Evolutionary conservation across 805 yeast genomes (phyloP).

Genomic region (Saturnispora gosingensis): DNA sequence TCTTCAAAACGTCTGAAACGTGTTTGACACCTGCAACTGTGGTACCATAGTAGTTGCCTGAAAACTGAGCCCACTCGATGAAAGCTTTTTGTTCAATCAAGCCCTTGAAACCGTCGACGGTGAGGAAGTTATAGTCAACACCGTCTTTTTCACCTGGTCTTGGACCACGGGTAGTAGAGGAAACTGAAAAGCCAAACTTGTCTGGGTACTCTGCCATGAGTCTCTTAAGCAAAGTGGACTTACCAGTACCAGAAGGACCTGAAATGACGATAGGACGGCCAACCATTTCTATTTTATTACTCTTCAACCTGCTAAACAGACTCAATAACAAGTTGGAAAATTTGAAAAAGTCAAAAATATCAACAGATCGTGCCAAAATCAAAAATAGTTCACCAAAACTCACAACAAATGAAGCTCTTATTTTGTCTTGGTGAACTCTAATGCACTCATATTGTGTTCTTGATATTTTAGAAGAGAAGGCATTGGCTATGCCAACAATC

Average conservation of each 20-base stretch:
- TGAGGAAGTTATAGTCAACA: constrained; percentile 77
- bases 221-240: constrained; percentile 85
- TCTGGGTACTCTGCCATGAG: constrained; percentile 85
- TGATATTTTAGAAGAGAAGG: no score
- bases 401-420: background rate
- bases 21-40: constrained; percentile 76
- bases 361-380: background rate
- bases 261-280: constrained; percentile 85
- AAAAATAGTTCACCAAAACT: background rate
- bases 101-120: constrained; percentile 69
- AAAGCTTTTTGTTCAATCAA: constrained; percentile 69
- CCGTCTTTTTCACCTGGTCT: constrained; percentile 89
- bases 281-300: constrained; percentile 7
- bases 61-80: constrained; percentile 96
- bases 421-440: background rate
- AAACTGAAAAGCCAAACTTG: constrained; percentile 87
- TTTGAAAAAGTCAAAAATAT: background rate
- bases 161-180: constrained; percentile 87
- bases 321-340: background rate
- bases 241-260: constrained; percentile 97
- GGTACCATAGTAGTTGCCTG: constrained; percentile 97
- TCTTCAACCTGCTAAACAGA: background rate
- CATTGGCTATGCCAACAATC: background rate
- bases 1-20: constrained; percentile 50
- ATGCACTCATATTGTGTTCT: background rate